Conservation (phyloP, 306 rosid species). For the Medicago lupulina region DNA sequence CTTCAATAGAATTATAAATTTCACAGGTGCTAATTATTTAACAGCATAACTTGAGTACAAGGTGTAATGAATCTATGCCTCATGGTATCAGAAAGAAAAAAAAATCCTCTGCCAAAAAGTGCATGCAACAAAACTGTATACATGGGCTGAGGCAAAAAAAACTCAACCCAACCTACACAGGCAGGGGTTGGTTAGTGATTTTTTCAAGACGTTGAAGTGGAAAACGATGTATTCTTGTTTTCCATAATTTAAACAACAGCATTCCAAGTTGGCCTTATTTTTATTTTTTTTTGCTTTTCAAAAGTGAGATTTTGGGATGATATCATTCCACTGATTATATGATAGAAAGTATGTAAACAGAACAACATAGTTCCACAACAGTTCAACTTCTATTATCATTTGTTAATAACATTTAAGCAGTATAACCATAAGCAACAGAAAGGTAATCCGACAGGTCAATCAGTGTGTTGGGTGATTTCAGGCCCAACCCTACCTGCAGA, state of each 20-base stretch:
- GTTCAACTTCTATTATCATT: background rate
- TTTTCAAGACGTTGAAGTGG: background rate
- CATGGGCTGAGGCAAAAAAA: background rate
- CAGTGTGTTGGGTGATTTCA: slow-evolving; percentile 5
- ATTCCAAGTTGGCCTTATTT: background rate
- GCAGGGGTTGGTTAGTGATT: background rate
- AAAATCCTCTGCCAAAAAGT: background rate
- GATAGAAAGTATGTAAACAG: background rate
- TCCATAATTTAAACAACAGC: background rate
- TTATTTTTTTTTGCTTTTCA: background rate
- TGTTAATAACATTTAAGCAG: background rate
- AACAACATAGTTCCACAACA: background rate
- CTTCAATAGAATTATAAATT: slow-evolving; percentile 17
- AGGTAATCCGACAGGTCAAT: background rate
- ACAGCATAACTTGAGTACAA: slow-evolving; percentile 1
- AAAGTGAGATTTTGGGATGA: background rate
- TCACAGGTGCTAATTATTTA: background rate
- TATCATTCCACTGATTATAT: background rate
- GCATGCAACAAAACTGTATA: background rate
- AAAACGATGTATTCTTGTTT: background rate
- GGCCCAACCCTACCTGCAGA: background rate
- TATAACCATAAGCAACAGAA: background rate
- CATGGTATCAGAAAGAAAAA: background rate
- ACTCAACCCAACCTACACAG: background rate
- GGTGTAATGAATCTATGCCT: background rate